Evolutionary conservation across 441 rosid genomes (phyloP), one percentile per base, ranked within the genome.

Genomic region (Pelargonium cotyledonis): DNA sequence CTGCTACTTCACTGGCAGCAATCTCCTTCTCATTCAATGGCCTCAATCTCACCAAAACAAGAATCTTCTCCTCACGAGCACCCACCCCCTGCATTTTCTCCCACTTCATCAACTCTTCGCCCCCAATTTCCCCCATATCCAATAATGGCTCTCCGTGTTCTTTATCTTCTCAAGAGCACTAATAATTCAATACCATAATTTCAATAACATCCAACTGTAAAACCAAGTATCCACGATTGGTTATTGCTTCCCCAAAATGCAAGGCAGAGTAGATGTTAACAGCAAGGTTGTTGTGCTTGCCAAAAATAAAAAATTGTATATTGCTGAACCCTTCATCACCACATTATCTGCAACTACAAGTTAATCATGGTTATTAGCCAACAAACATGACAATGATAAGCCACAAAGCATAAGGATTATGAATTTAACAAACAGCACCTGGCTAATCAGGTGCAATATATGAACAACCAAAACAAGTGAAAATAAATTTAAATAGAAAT

Each of bases 41-140:
- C 82, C 99, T 82, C 71, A 95, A 63, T 70, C 97, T 85, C 53
- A 95, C 89, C n/a, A 91, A 86, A 74, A 95, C 99, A 9, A 89
- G 75, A 65, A 92, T 84, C 70, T 74, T 95, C 84, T 95, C 98
- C 40, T 78, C 87, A 0, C 81, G 80, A 35, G 76, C 77, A 10
- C 75, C 74, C 0, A 81, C 70, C 63, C 71, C 85, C 41, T 74
- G 85, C 80, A 55, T 16, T 23, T 55, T 55, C 26, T 55, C 62
- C 62, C 62, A 55, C 62, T 55, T 55, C 62, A 77, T 77, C 55
- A 81, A 78, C 80, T 86, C 88, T 73, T 86, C 90, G 67, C 79
- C 86, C 11, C 80, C 78, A 41, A 79, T 85, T 62, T 79, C 83
- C 71, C 86, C 87, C 65, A 62, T 62, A 49, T 31, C 26, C 65